phyloP scores from a whole-genome alignment of 768 basidiomycete species.

The Cystobasidium ongulense region DNA sequence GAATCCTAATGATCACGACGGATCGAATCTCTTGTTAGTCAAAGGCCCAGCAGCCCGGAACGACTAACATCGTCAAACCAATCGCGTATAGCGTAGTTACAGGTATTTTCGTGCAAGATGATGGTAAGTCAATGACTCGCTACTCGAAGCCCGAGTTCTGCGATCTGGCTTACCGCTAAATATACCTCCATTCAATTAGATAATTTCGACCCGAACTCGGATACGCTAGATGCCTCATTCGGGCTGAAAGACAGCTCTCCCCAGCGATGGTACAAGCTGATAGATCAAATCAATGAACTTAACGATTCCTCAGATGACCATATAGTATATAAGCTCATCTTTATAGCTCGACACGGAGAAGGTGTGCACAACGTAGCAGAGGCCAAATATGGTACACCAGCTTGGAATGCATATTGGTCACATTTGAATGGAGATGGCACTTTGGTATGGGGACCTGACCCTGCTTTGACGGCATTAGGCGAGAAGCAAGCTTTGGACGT shows the following conservation, averaged over 20 bases:
- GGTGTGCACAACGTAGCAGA: constrained; percentile 40
- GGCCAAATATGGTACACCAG: constrained; percentile 34
- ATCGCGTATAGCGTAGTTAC: constrained; percentile 2
- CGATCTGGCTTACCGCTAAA: no score
- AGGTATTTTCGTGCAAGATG: constrained; percentile 29
- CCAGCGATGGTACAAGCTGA: constrained; percentile 6
- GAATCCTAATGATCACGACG: no score
- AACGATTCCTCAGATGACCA: constrained; percentile 32
- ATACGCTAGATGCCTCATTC: constrained; percentile 14
- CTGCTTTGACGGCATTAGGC: constrained; percentile 39
- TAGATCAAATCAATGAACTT: neutral
- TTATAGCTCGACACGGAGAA: constrained; percentile 41
- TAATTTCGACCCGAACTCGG: neutral
- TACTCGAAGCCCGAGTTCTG: no score
- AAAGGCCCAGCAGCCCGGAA: neutral
- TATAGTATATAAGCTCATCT: constrained; percentile 43
- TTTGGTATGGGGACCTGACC: constrained; percentile 43
- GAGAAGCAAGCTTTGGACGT: constrained; percentile 34
- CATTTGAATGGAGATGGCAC: constrained; percentile 38
- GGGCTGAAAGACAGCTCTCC: constrained; percentile 16
- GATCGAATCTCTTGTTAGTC: no score
- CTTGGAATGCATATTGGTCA: constrained; percentile 42
- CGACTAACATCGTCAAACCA: neutral
- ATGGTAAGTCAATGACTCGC: neutral
- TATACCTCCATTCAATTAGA: neutral